A percentile compares a stretch with the other conserved stretches of the same genome.
Conservation (phyloP, 257 asterid genomes). For the Verbena officinalis region DNA sequence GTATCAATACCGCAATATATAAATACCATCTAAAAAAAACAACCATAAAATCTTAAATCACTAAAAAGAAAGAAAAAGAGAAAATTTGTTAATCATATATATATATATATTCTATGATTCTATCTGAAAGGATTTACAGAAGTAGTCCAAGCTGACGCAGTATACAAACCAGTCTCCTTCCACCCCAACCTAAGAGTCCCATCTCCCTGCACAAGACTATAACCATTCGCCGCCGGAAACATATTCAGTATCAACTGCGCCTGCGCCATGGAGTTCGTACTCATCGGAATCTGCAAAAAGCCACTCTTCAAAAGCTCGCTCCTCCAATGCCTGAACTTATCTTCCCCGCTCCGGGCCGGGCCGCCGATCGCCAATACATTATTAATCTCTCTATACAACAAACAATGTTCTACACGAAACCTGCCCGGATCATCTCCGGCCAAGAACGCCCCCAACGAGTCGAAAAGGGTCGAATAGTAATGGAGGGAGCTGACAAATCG, state of each 20-base stretch:
- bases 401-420: slow-evolving; percentile 57
- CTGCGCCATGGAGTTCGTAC: slow-evolving; percentile 74
- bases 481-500: slow-evolving; percentile 78
- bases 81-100: too few species aligned
- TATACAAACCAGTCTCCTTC: slow-evolving; percentile 77
- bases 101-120: too few species aligned
- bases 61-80: too few species aligned
- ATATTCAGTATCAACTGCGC: slow-evolving; percentile 76
- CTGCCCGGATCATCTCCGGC: slow-evolving; percentile 49
- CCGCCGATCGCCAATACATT: slow-evolving; percentile 83
- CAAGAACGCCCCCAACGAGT: slow-evolving; percentile 63
- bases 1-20: too few species aligned
- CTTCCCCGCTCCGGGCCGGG: slow-evolving; percentile 85
- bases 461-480: slow-evolving; percentile 76
- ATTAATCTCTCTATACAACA: slow-evolving; percentile 63
- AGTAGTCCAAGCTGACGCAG: slow-evolving; percentile 84
- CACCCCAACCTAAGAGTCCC: slow-evolving; percentile 84
- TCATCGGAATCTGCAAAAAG: slow-evolving; percentile 65
- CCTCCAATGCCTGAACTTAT: slow-evolving; percentile 72
- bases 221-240: slow-evolving; percentile 63
- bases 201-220: slow-evolving; percentile 77
- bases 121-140: too few species aligned
- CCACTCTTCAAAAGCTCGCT: slow-evolving; percentile 58
- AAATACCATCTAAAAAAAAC: too few species aligned
- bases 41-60: too few species aligned